phyloP scores from a whole-genome alignment of 1,139 yeast genomes.

The Kurtzmaniella quercitrusa region DNA sequence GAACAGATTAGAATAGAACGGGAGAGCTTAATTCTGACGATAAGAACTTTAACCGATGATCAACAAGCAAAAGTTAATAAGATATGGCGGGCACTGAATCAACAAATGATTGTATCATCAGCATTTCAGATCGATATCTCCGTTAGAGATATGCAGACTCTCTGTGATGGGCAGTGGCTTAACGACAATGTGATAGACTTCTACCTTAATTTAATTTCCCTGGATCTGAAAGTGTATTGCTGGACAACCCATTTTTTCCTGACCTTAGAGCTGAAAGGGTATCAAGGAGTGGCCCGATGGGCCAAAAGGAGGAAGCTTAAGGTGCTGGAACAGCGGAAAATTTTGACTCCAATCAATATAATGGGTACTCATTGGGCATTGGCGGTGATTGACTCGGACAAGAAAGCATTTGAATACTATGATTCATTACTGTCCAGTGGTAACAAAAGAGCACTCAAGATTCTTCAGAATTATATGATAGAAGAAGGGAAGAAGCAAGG shows the following conservation, averaged over 20 bases:
- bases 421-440: conserved; percentile 69
- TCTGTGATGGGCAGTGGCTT: conserved; percentile 74
- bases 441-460: conserved; percentile 50
- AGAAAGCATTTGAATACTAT: conserved; percentile 58
- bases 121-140: conserved; percentile 53
- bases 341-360: conserved; percentile 82
- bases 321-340: conserved; percentile 56
- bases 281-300: conserved; percentile 83
- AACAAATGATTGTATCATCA: conserved; percentile 18
- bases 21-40: background rate
- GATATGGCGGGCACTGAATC: conserved; percentile 20
- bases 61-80: conserved; percentile 19
- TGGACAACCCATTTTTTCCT: conserved; percentile 89
- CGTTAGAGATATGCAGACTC: conserved; percentile 64
- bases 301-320: conserved; percentile 76
- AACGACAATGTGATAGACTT: conserved; percentile 89
- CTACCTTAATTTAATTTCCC: conserved; percentile 59
- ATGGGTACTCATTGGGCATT: conserved; percentile 90
- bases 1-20: conserved; percentile 6
- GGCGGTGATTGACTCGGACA: conserved; percentile 66
- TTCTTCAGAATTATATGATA: conserved; percentile 56
- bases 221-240: conserved; percentile 42
- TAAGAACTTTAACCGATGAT: conserved; percentile 12
- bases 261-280: conserved; percentile 67
- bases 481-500: conserved; percentile 49